Base-by-base conservation (phyloP, 305 asterid species). In the Plantago lanceolata region DNA sequence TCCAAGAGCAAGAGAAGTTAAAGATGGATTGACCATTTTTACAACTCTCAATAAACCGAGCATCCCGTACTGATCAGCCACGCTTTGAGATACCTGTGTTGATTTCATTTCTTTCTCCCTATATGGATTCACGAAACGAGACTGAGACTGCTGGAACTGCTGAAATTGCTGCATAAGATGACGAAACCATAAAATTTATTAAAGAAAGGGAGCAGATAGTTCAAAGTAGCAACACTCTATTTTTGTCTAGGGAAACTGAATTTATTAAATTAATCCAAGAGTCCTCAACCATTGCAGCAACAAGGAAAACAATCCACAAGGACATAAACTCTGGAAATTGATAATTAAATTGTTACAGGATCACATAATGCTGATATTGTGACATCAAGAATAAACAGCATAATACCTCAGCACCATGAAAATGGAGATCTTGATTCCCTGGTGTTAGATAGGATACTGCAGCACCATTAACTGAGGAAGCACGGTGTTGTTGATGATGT, bases 1-100 rank as follows among this genome's bases (percentile, higher is more conserved):
- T 64, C 97, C 97, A 63, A 80, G 63, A 35, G 97, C 89, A 81
- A 90, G 89, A 61, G 92, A 73, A 35, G 90, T 75, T 73, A 87
- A 62, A 57, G 81, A 73, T 59, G 95, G 95, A 67, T 90, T 78
- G 57, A 75, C 81, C 84, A 71, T 65, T 71, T 78, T 88, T 67
- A 90, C 79, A 60, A 81, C 71, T 71, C 78, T 87, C 63, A 89
- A 77, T 75, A 87, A 74, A 70, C 96, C 96, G 57, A 79, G 78
- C 85, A 90, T 78, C 63, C 96, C 95, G 67, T 76, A 87, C 9
- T 72, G 86, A 78, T 82, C 92, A 1, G 84, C 76, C 62, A 81
- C 75, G 59, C 78, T 72, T 65, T 71, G 81, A 56, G 83, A 60
- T 40, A 82, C 79, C 75, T 71, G 88, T 48, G 65, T 48, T 60